A percentile compares a stretch with the other conserved stretches of the same genome.
Conservation (phyloP, 306 rosid species). For the Quercus robur region DNA sequence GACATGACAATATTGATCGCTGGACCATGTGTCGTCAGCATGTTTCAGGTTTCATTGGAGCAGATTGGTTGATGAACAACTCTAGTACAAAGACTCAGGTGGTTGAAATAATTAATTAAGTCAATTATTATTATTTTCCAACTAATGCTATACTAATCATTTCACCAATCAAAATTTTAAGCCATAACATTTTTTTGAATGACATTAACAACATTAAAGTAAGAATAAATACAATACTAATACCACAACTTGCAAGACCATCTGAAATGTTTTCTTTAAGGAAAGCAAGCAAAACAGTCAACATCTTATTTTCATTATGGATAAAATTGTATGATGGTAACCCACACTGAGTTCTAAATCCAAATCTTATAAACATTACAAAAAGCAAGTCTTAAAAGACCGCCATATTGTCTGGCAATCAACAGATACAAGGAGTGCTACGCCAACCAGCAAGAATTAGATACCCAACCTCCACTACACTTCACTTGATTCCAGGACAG, state of each 20-base stretch:
- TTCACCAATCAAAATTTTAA: neutral
- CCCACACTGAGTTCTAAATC: constrained; percentile 29
- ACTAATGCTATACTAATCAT: neutral
- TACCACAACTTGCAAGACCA: constrained; percentile 5
- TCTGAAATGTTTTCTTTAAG: constrained; percentile 18
- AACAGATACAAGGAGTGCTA: constrained; percentile 21
- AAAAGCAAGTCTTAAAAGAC: constrained; percentile 29
- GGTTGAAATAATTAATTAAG: neutral
- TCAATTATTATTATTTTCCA: neutral
- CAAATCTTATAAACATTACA: constrained; percentile 16
- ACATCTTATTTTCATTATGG: constrained; percentile 47
- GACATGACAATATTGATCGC: no score
- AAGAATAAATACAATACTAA: constrained; percentile 12
- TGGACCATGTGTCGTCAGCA: no score
- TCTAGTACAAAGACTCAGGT: no score
- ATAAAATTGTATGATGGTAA: constrained; percentile 19
- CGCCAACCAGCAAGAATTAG: constrained; percentile 13
- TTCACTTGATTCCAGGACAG: constrained; percentile 16
- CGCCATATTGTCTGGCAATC: constrained; percentile 34
- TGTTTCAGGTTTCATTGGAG: no score
- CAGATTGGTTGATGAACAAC: no score
- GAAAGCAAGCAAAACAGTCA: constrained; percentile 12
- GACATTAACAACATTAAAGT: neutral
- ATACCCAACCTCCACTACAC: constrained; percentile 23
- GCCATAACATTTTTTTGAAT: neutral